A percentile compares a stretch with the other conserved stretches of the same genome.
Conservation (phyloP, 768 basidiomycete species). For the Pleurotus giganteus region DNA sequence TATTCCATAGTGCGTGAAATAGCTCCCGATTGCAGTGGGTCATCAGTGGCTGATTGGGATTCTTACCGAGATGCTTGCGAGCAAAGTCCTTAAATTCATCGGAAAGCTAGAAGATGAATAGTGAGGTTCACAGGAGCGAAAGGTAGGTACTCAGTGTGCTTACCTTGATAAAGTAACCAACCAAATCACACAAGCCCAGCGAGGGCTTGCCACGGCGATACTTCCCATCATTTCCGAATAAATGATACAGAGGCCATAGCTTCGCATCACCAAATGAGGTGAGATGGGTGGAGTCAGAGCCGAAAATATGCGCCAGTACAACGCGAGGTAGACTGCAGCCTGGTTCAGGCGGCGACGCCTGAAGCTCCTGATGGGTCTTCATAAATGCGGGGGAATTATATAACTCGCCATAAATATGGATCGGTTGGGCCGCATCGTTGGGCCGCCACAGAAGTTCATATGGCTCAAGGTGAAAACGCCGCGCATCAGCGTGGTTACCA, state of each 20-base stretch:
- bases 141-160: neutral
- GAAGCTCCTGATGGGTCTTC: too few relatives aligned
- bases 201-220: conserved; percentile 27
- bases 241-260: conserved; percentile 40
- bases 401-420: too few relatives aligned
- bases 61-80: conserved; percentile 2
- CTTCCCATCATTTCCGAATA: conserved; percentile 37
- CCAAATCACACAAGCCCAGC: conserved; percentile 29
- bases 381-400: too few relatives aligned
- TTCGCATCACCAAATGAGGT: conserved; percentile 30
- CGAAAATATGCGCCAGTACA: too few relatives aligned
- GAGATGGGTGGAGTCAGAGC: conserved; percentile 34
- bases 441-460: too few relatives aligned
- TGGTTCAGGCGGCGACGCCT: too few relatives aligned
- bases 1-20: conserved; percentile 28
- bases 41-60: conserved; percentile 17
- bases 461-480: too few relatives aligned
- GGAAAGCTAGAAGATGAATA: conserved; percentile 23
- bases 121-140: neutral
- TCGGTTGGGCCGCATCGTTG: too few relatives aligned
- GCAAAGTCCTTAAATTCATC: conserved; percentile 24
- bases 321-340: too few relatives aligned
- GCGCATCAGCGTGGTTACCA: too few relatives aligned
- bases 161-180: conserved; percentile 39
- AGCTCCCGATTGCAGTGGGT: conserved; percentile 30